Base-by-base conservation (phyloP, 2,329 filamentous ascomycete species). In the Colletotrichum salicis region DNA sequence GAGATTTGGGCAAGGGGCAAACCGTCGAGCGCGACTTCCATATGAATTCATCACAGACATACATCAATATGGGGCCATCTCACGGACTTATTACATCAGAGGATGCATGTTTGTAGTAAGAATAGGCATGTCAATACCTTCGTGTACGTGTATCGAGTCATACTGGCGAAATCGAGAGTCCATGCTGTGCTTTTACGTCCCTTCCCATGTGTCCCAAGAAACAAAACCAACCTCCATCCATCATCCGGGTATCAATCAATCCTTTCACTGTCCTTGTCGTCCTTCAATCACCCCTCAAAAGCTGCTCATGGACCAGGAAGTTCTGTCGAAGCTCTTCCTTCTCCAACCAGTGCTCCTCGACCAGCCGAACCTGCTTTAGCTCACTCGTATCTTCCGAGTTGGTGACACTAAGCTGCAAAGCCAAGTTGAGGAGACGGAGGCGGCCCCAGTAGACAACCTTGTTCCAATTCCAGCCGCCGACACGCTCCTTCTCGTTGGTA, bases 371-470 rank as follows among this genome's bases (percentile, higher is more conserved):
- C 11, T 27, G 48, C 35, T 70, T 64, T 3, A 70, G 29, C 19
- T 70, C 67, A 8, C 29, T 33, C 7, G 48, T n/a, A 19, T 67
- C 67, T 22, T 70, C 67, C 10, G 24, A 4, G 2, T 35, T 24
- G 4, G 33, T 29, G 27, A 31, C 8, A 5, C 2, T 5, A 2
- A 11, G 45, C 5, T 41, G 45, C 19, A 41, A 48, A 6, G 56
- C 45, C 19, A 72, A 12, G 11, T 7, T 13, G 62, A 56, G 45
- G 27, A 63, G 52, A n/a, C 71, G 62, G 5, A 54, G 35, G 5
- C 71, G 71, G n/a, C 51, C 57, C 71, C 71, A 73, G 45, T 71
- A 13, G 29, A 59, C 37, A 24, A 67, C 33, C 19, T 66, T 67
- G 6, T 6, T 22, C 61, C 67, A 67, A 54, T 71, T 71, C 57